phyloP scores from a whole-genome alignment of 2,329 filamentous ascomycete genomes.

The Microcyclosporella mali region DNA sequence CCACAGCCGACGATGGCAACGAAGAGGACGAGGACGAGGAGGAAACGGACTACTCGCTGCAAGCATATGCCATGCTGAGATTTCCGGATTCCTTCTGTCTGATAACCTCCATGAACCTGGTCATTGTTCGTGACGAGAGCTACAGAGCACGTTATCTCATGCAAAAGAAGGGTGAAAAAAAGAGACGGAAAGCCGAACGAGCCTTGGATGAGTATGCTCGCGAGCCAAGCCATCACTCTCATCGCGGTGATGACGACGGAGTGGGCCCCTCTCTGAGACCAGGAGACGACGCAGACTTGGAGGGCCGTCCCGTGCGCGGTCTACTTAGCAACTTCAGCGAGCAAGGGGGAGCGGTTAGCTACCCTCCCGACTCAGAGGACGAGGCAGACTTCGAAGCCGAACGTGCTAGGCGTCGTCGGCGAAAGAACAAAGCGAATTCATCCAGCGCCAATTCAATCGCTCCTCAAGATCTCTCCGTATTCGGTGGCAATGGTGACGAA shows the following conservation, averaged over 20 bases:
- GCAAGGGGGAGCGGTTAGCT: constrained; percentile 27
- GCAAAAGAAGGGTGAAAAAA: constrained; percentile 17
- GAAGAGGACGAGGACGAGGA: constrained; percentile 8
- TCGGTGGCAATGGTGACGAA: constrained; percentile 9
- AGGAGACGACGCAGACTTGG: constrained; percentile 17
- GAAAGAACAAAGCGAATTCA: constrained; percentile 31
- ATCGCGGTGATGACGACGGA: constrained; percentile 20
- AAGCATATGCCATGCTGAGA: constrained; percentile 56
- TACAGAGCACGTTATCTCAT: constrained; percentile 15
- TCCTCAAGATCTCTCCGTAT: constrained; percentile 22
- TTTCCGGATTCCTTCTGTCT: constrained; percentile 73
- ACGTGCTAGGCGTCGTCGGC: constrained; percentile 3
- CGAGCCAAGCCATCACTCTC: constrained; percentile 26
- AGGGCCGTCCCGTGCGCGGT: constrained; percentile 24
- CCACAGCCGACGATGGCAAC: constrained; percentile 4
- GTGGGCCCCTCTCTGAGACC: constrained; percentile 10
- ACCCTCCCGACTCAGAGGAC: constrained; percentile 46
- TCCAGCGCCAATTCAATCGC: constrained; percentile 47
- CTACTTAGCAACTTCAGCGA: constrained; percentile 30
- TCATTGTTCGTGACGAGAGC: constrained; percentile 60
- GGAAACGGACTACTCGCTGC: too few relatives aligned
- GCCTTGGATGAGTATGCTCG: constrained; percentile 22
- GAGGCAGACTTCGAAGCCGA: constrained; percentile 37
- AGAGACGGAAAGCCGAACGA: constrained; percentile 2
- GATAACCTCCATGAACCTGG: constrained; percentile 68